phyloP scores from a whole-genome alignment of 2,329 filamentous ascomycete genomes.

The Blastomyces emzantsi region DNA sequence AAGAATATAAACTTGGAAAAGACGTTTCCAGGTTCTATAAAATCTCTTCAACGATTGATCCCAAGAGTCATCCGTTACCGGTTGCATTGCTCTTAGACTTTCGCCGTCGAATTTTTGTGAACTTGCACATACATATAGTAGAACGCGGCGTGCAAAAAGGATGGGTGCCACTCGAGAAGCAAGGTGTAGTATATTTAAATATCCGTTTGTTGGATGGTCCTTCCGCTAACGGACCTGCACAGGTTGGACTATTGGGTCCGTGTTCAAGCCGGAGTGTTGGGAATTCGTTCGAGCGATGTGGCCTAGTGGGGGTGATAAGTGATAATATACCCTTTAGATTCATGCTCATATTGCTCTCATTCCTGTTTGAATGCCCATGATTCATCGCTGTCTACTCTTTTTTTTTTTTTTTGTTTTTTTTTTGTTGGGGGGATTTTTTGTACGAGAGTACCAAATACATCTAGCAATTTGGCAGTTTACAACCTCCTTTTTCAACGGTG shows the following conservation, averaged over 20 bases:
- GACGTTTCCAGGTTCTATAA: conserved; percentile 3
- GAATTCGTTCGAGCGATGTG: conserved; percentile 9
- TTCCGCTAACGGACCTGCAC: background rate
- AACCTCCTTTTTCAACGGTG: too few species aligned
- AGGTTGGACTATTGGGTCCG: background rate
- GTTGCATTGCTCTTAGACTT: background rate
- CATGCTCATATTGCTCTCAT: too few species aligned
- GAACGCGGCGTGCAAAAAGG: conserved; percentile 1
- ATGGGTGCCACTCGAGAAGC: background rate
- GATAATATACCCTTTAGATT: background rate
- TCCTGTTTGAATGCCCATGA: too few species aligned
- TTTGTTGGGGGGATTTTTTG: too few species aligned
- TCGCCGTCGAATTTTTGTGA: background rate
- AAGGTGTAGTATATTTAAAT: background rate
- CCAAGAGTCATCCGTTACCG: background rate
- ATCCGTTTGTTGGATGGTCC: background rate
- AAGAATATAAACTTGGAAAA: background rate
- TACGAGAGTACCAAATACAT: too few species aligned
- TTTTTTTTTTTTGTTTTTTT: too few species aligned
- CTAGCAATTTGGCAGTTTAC: too few species aligned
- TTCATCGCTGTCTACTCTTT: too few species aligned
- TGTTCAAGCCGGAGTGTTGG: conserved; percentile 16
- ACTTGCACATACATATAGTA: background rate
- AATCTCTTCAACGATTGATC: background rate
- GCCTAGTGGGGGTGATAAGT: too few species aligned